Conservation (phyloP, 192 early-diverging fungal species). For the Backusella australiensis region DNA sequence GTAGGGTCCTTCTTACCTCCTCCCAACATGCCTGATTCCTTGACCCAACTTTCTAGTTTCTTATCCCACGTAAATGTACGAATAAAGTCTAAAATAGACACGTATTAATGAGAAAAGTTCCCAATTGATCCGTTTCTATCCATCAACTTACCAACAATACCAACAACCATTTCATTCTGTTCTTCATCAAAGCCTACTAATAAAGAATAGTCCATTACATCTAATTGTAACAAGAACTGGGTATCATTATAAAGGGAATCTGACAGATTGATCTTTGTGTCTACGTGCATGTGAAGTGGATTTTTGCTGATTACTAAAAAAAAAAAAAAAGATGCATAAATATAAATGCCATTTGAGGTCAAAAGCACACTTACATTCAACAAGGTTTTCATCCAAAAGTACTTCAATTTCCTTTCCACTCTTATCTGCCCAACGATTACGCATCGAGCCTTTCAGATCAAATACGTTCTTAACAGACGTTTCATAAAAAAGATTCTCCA, state of each 20-base stretch:
- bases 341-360: not conserved
- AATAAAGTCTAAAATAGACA: constrained; percentile 71
- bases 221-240: constrained; percentile 83
- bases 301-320: constrained; percentile 69
- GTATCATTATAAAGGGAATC: constrained; percentile 93
- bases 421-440: constrained; percentile 91
- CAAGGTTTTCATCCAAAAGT: constrained; percentile 90
- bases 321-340: not conserved
- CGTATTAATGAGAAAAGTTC: too few relatives aligned
- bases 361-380: constrained; percentile 58
- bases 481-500: constrained; percentile 95
- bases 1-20: constrained; percentile 92
- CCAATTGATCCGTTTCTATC: too few relatives aligned
- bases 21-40: constrained; percentile 87
- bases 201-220: constrained; percentile 98
- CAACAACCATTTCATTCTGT: constrained; percentile 84
- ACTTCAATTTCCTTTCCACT: constrained; percentile 85
- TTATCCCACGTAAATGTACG: constrained; percentile 99
- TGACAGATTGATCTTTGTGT: constrained; percentile 80
- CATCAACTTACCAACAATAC: constrained; percentile 79
- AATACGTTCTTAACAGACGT: constrained; percentile 75
- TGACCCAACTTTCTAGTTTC: constrained; percentile 97
- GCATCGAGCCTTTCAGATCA: constrained; percentile 93
- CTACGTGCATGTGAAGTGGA: constrained; percentile 87
- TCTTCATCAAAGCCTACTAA: constrained; percentile 91